Evolutionary conservation across 2,329 filamentous ascomycete genomes (phyloP).

Genomic region (Sordariomycetes sp.): DNA sequence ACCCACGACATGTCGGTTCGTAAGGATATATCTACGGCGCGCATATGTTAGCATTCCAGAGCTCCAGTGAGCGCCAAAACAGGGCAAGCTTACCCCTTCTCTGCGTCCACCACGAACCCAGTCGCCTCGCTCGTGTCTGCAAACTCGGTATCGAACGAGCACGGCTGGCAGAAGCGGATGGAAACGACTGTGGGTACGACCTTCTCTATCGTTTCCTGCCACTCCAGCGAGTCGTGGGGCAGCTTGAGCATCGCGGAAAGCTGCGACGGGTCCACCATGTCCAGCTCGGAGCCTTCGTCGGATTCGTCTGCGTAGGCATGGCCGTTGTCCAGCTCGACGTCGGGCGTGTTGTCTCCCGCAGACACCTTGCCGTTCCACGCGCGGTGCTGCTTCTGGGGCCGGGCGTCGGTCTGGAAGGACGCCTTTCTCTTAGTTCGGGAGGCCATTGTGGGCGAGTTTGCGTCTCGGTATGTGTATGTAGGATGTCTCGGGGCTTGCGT

Average conservation of each 20-base stretch:
- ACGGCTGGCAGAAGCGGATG: constrained; percentile 98
- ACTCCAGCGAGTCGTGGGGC: constrained; percentile 41
- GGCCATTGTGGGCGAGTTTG: constrained; percentile 22
- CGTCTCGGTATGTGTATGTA: neutral
- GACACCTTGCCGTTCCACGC: constrained; percentile 37
- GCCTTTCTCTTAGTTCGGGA: constrained; percentile 42
- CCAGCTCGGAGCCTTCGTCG: constrained; percentile 15
- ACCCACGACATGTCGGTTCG: constrained; percentile 88
- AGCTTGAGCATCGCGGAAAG: constrained; percentile 3
- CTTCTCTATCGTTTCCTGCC: constrained; percentile 90
- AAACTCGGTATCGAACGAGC: constrained; percentile 93
- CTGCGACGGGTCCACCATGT: neutral
- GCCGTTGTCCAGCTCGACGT: constrained; percentile 11
- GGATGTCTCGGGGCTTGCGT: neutral
- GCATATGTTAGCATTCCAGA: neutral
- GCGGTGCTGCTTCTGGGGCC: constrained; percentile 30
- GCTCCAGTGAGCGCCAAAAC: neutral
- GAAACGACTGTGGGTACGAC: constrained; percentile 94
- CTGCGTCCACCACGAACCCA: constrained; percentile 92
- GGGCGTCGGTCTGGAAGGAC: constrained; percentile 27
- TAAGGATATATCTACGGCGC: constrained; percentile 59
- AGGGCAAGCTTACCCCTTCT: constrained; percentile 54
- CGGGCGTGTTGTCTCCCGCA: constrained; percentile 37
- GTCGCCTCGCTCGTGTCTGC: constrained; percentile 93
- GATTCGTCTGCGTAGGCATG: constrained; percentile 17